Conservation (phyloP, 1,139 yeast species). For the Candida labiduridarum region DNA sequence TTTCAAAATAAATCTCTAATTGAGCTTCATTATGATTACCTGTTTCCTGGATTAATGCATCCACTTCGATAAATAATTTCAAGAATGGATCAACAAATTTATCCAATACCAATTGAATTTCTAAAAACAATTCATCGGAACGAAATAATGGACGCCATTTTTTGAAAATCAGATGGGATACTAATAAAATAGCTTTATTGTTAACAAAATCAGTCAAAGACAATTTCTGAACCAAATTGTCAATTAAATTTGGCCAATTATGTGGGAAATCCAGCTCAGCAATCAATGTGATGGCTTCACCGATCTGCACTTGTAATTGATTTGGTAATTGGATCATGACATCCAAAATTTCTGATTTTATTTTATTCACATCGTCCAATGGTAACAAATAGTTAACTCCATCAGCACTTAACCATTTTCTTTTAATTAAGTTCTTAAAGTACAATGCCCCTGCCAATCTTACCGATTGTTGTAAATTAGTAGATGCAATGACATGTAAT, state of each 20-base stretch:
- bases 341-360: constrained; percentile 77
- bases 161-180: constrained; percentile 93
- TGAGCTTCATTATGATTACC: constrained; percentile 38
- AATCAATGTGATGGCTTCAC: constrained; percentile 88
- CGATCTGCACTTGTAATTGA: constrained; percentile 82
- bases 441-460: constrained; percentile 89
- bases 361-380: constrained; percentile 59
- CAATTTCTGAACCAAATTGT: constrained; percentile 70
- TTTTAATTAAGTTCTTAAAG: constrained; percentile 82
- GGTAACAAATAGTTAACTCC: constrained; percentile 69
- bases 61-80: constrained; percentile 65
- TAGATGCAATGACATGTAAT: constrained; percentile 75
- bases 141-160: constrained; percentile 96
- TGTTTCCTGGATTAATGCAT: constrained; percentile 55
- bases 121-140: constrained; percentile 85
- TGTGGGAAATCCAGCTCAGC: constrained; percentile 97
- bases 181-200: constrained; percentile 84
- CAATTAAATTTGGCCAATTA: constrained; percentile 79
- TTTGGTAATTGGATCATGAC: constrained; percentile 81
- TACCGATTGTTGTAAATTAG: constrained; percentile 53
- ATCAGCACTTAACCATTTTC: constrained; percentile 89
- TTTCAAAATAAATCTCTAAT: constrained; percentile 63
- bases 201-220: constrained; percentile 65
- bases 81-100: constrained; percentile 86
- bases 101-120: constrained; percentile 82